phyloP scores from a whole-genome alignment of 257 asterid species.

The Lycium barbarum region DNA sequence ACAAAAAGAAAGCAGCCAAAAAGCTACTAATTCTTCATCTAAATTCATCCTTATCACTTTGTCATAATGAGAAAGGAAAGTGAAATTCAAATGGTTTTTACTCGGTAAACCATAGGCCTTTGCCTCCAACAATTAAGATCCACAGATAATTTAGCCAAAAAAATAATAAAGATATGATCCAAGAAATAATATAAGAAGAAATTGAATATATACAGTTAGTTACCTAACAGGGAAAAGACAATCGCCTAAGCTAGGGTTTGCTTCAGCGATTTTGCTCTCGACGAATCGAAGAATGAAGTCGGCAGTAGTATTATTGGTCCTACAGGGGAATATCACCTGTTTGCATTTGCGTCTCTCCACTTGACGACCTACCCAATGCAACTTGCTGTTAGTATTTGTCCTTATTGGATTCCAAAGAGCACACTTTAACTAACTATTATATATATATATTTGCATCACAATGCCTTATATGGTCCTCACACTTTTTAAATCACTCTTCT shows the following conservation, averaged over 20 bases:
- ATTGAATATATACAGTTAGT: background rate
- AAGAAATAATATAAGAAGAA: background rate
- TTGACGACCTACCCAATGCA: background rate
- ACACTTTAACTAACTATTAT: too few species aligned
- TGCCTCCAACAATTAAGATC: background rate
- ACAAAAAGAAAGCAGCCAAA: background rate
- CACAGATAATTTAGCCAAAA: background rate
- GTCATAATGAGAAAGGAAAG: background rate
- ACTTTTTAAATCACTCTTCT: too few species aligned
- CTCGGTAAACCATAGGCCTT: background rate
- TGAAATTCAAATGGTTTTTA: background rate
- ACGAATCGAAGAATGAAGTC: background rate
- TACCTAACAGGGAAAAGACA: background rate
- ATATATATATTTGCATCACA: too few species aligned
- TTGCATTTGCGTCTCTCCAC: background rate
- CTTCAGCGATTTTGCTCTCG: background rate
- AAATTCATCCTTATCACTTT: conserved; percentile 3
- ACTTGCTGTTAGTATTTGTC: background rate
- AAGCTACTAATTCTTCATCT: background rate
- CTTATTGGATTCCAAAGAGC: too few species aligned
- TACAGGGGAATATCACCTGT: background rate
- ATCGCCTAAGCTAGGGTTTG: conserved; percentile 9
- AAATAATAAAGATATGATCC: background rate
- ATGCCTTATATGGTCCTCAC: too few species aligned
- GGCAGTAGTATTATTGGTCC: background rate